Percentiles rank a stretch among this genome's conserved stretches.
Conservation (phyloP, 345 rosid genomes). For the Barbarea vulgaris region DNA sequence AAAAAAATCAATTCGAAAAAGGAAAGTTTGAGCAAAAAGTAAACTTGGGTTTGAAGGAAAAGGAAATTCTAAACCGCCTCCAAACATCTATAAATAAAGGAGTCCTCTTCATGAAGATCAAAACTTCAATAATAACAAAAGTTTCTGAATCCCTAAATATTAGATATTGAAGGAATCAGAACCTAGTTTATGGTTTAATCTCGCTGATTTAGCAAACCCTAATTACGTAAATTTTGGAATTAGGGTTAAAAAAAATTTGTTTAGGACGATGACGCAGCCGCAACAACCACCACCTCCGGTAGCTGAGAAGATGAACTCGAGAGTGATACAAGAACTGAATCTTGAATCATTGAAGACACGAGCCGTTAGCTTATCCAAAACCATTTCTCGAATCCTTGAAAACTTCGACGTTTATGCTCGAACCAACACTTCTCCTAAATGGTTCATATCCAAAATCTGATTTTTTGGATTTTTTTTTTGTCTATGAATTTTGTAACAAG, state of each 20-base stretch:
- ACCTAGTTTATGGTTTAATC: too few relatives aligned
- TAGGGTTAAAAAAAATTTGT: neutral
- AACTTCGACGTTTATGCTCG: conserved; percentile 73
- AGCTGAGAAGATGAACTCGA: conserved; percentile 70
- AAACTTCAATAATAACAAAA: too few relatives aligned
- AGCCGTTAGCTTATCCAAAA: conserved; percentile 76
- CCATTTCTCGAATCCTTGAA: conserved; percentile 87
- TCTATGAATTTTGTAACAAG: conserved; percentile 31
- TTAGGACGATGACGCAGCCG: conserved; percentile 6
- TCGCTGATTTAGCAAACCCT: too few relatives aligned
- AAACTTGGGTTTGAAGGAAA: too few relatives aligned
- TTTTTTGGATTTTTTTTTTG: neutral
- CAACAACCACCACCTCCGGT: conserved; percentile 27
- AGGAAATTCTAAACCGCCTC: too few relatives aligned
- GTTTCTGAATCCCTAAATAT: too few relatives aligned
- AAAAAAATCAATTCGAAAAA: too few relatives aligned
- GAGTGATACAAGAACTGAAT: conserved; percentile 67
- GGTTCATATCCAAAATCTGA: conserved; percentile 41
- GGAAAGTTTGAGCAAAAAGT: too few relatives aligned
- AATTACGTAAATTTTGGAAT: neutral
- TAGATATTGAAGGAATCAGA: too few relatives aligned
- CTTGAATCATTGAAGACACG: conserved; percentile 78
- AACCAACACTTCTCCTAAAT: conserved; percentile 82
- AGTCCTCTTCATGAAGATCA: too few relatives aligned
- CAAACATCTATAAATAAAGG: too few relatives aligned